Conservation (phyloP, 495 filamentous ascomycete species). For the Mytilinidion resinicola region DNA sequence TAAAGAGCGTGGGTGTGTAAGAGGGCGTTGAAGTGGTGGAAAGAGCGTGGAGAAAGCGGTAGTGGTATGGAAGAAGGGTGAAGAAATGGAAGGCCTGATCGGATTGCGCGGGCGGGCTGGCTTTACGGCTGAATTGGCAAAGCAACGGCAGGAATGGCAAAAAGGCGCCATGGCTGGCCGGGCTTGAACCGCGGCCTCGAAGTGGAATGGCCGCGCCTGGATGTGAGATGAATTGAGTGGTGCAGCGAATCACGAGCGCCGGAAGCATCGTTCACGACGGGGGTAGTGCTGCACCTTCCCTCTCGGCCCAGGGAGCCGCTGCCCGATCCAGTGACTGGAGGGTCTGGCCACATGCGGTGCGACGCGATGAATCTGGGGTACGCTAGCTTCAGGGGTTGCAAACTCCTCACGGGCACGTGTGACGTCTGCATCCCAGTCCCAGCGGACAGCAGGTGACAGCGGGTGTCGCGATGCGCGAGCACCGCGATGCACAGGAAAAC, state of each 20-base stretch:
- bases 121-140: slow-evolving; percentile 21
- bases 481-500: too few species aligned
- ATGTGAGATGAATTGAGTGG: too few species aligned
- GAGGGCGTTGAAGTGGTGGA: not conserved
- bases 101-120: slow-evolving; percentile 12
- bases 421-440: too few species aligned
- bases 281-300: not conserved
- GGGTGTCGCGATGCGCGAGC: too few species aligned
- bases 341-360: too few species aligned
- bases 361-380: too few species aligned
- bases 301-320: not conserved
- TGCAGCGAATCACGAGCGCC: too few species aligned
- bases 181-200: not conserved
- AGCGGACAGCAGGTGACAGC: too few species aligned
- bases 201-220: not conserved
- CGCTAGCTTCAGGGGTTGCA: too few species aligned
- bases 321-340: too few species aligned
- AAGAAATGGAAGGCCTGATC: slow-evolving; percentile 8
- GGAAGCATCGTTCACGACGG: too few species aligned
- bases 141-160: slow-evolving; percentile 19
- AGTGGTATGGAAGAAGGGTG: not conserved
- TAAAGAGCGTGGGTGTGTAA: not conserved
- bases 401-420: too few species aligned
- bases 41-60: slow-evolving; percentile 19
- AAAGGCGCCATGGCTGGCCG: not conserved